phyloP scores from a whole-genome alignment of 2,329 filamentous ascomycete genomes.

The Huntiella moniliformis region DNA sequence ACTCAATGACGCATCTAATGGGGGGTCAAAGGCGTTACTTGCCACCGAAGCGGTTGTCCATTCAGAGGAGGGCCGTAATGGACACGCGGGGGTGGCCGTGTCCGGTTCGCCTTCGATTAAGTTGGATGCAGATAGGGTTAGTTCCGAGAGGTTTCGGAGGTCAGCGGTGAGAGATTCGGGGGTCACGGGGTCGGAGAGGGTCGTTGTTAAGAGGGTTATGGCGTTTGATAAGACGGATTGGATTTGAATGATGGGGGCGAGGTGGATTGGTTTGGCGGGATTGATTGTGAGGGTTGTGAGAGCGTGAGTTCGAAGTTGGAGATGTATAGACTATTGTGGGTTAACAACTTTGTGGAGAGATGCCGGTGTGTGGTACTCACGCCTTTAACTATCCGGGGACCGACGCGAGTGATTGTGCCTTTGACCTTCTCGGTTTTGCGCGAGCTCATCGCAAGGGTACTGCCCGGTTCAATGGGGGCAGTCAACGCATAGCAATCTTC shows the following conservation, averaged over 20 bases:
- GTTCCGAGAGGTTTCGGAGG: slow-evolving; percentile 35
- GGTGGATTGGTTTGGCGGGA: slow-evolving; percentile 30
- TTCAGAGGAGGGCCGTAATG: slow-evolving; percentile 17
- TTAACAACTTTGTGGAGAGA: slow-evolving; percentile 5
- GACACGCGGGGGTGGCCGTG: neutral
- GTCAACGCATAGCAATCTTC: slow-evolving; percentile 80
- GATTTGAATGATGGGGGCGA: slow-evolving; percentile 53
- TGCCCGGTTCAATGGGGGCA: slow-evolving; percentile 65
- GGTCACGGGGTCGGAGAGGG: slow-evolving; percentile 39
- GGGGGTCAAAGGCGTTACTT: slow-evolving; percentile 24
- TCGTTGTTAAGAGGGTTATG: slow-evolving; percentile 65
- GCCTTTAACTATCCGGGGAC: slow-evolving; percentile 79
- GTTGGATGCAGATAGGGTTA: slow-evolving; percentile 30
- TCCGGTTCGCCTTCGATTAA: slow-evolving; percentile 33
- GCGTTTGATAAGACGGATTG: slow-evolving; percentile 65
- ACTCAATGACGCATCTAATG: slow-evolving; percentile 44
- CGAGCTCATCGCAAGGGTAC: slow-evolving; percentile 78
- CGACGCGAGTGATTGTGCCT: slow-evolving; percentile 76
- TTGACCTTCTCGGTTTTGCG: slow-evolving; percentile 75
- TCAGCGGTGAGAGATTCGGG: slow-evolving; percentile 37
- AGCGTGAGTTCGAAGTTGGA: slow-evolving; percentile 54
- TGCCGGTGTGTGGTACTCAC: slow-evolving; percentile 28
- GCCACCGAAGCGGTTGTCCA: slow-evolving; percentile 29
- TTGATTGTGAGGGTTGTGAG: slow-evolving; percentile 30
- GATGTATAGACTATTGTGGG: slow-evolving; percentile 44